These are phyloP conservation scores for Aureobasidium musti DNA, from an alignment of 2,329 filamentous ascomycete species.

Conservation along the genomic window DNA sequence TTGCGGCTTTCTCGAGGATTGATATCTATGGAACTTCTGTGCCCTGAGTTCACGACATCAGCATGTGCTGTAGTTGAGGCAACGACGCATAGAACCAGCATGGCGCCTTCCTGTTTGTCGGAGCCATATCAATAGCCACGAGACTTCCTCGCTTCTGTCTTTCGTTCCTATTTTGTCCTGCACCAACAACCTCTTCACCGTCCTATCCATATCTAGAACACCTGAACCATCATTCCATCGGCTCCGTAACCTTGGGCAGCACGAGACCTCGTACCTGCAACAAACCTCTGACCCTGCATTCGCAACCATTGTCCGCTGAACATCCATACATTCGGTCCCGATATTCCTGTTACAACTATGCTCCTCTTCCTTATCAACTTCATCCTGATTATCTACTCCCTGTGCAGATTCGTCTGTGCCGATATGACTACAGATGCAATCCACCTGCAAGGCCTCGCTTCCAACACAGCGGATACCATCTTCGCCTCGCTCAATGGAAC, in stretches of 20 bases:
- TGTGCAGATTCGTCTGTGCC: conserved; percentile 11
- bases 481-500: conserved; percentile 27
- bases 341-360: conserved; percentile 15
- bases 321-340: neutral
- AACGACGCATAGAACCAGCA: neutral
- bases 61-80: neutral
- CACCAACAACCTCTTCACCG: neutral
- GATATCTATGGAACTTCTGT: too few relatives aligned
- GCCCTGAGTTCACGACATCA: neutral
- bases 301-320: neutral
- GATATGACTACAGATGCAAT: conserved; percentile 19
- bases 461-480: neutral
- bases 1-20: neutral
- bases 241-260: conserved; percentile 5
- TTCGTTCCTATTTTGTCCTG: neutral
- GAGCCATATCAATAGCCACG: neutral
- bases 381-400: neutral
- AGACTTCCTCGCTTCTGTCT: neutral
- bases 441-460: conserved; percentile 15
- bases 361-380: conserved; percentile 16
- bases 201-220: conserved; percentile 14
- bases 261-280: conserved; percentile 20
- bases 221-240: neutral
- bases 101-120: neutral
- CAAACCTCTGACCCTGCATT: neutral